Evolutionary conservation across 192 early-diverging fungal species (phyloP).

Genomic region (Fimicolochytrium jonesii): DNA sequence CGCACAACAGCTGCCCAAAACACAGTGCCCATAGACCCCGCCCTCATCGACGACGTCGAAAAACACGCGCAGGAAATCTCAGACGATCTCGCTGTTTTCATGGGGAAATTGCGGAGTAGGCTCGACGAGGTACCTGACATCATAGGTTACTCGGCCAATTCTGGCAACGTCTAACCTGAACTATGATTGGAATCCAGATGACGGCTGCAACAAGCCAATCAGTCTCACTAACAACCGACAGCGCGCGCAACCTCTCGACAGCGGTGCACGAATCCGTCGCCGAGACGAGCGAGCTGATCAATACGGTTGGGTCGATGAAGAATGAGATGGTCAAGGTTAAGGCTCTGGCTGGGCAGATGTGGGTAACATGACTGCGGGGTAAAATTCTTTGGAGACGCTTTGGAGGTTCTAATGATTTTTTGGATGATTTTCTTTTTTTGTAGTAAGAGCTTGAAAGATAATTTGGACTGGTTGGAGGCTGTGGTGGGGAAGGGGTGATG

Average conservation of each 20-base stretch:
- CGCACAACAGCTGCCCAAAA: conserved; percentile 13
- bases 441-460: conserved; percentile 3
- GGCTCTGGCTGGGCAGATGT: conserved; percentile 32
- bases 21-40: conserved; percentile 38
- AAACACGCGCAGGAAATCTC: conserved; percentile 17
- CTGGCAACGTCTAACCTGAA: not conserved
- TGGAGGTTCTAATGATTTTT: not conserved
- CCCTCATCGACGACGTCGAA: conserved; percentile 38
- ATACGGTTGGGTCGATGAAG: conserved; percentile 26
- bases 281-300: conserved; percentile 29
- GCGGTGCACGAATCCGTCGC: conserved; percentile 10
- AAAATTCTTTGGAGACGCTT: no score
- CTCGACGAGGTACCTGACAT: conserved; percentile 26
- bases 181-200: conserved; percentile 21
- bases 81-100: conserved; percentile 10
- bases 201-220: conserved; percentile 20
- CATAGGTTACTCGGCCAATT: no score
- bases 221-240: conserved; percentile 16
- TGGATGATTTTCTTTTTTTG: not conserved
- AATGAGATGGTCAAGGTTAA: conserved; percentile 32
- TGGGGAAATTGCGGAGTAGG: conserved; percentile 9
- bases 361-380: not conserved
- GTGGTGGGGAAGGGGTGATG: not conserved
- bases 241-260: conserved; percentile 9
- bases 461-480: conserved; percentile 3